Base-by-base conservation (phyloP, 1,284 basidiomycete genomes). In the Marasmius fiardii region DNA sequence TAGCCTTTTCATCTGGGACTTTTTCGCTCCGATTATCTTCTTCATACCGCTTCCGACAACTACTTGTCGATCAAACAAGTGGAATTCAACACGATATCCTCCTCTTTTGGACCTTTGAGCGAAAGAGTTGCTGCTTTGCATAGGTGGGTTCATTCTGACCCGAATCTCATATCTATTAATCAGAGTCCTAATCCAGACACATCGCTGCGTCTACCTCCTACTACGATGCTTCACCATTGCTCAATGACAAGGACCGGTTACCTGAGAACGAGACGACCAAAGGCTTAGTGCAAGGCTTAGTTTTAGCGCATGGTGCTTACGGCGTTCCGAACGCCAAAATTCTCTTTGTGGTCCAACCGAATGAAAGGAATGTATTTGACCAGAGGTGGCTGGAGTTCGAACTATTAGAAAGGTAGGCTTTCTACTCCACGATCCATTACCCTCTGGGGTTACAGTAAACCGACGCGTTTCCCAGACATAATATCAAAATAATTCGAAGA, bases 81-180 rank as follows among this genome's bases (percentile, higher is more conserved):
- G 52, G 97, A 99, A 70, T 97, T 98, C 74, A 99, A 99, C 70
- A 98, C 96, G 4, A 96, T 98, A 62, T 93, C 95, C 0, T 85
- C 90, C 0, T 94, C 93, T 1, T 98, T 98, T 67, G 96, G 95
- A 1, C 70, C 86, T 0, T 76, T 98, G 14, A 93, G 91, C 2
- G 82, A 93, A 58, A 81, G 80, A 43, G 81, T 85, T 6, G 81
- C 88, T 16, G 81, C 82, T 23, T 71, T 98, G 66, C 96, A 98
- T 71, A 78, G 83, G 92, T 93, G 63, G 59, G 74, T 11, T 5
- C 41, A 24, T 12, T 26, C 52, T 8, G 34, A n/a, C 23, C 20
- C 37, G 31, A 12, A 31, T 21, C 8, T 33, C 16, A 11, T 12
- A 33, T 51, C n/a, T 43, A 26, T 41, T 37, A 12, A 28, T 16